A percentile compares a stretch with the other conserved stretches of the same genome.
phyloP scores from a whole-genome alignment of 257 asterid species.

The Plectranthus barbatus region DNA sequence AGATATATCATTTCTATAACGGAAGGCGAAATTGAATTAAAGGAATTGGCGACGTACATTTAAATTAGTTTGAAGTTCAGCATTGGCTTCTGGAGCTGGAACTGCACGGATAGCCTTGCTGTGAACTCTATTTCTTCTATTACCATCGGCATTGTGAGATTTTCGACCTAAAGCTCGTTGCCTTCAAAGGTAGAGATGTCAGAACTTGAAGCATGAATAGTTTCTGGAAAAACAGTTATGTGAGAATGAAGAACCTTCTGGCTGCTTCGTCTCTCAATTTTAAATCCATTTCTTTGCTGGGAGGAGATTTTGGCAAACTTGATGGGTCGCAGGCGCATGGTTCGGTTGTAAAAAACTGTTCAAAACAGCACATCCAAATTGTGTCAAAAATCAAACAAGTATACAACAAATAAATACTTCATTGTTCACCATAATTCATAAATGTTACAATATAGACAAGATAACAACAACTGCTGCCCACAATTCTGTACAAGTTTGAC shows the following conservation, averaged over 20 bases:
- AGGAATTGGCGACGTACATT: conserved; percentile 37
- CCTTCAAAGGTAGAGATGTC: conserved; percentile 27
- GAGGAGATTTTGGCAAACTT: conserved; percentile 79
- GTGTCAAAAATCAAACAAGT: background rate
- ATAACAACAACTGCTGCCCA: no score
- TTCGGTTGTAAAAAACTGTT: conserved; percentile 64
- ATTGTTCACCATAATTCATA: no score
- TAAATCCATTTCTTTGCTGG: conserved; percentile 90
- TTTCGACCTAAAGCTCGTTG: conserved; percentile 50
- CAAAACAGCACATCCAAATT: background rate
- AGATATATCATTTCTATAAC: background rate
- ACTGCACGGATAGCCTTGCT: conserved; percentile 59
- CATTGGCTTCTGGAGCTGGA: conserved; percentile 88
- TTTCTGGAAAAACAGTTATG: background rate
- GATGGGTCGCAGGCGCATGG: conserved; percentile 89
- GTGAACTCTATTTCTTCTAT: conserved; percentile 49
- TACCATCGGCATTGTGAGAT: conserved; percentile 39
- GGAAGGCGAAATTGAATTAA: background rate
- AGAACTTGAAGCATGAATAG: background rate
- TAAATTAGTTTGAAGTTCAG: conserved; percentile 69
- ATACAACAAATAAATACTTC: no score
- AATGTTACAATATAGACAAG: no score
- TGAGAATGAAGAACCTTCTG: conserved; percentile 47
- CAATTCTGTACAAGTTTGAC: no score
- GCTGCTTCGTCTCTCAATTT: conserved; percentile 81